Evolutionary conservation across 208 protist genomes (phyloP).

Genomic region (Porcisia hertigi): DNA sequence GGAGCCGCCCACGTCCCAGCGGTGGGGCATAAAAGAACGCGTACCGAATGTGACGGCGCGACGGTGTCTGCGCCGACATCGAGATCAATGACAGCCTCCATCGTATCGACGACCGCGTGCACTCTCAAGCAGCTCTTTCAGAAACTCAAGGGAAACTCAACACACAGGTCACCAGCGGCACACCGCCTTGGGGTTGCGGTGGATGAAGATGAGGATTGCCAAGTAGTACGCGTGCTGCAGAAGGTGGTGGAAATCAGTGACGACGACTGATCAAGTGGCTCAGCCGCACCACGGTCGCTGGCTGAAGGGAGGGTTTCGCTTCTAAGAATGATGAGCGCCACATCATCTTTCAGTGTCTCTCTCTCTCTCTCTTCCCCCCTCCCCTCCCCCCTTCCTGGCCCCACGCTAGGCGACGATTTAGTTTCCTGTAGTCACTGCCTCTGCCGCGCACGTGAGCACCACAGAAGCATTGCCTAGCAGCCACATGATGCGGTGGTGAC

Average conservation of each 20-base stretch:
- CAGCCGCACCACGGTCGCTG: not conserved
- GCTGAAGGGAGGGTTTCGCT: not conserved
- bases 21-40: not conserved
- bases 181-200: not conserved
- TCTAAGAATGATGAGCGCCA: too few relatives aligned
- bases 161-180: not conserved
- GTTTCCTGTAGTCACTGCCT: not conserved
- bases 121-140: not conserved
- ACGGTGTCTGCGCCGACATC: not conserved
- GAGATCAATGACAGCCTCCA: not conserved
- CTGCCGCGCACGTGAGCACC: not conserved
- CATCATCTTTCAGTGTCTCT: too few relatives aligned
- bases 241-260: constrained; percentile 64
- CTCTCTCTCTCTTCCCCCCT: too few relatives aligned
- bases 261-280: constrained; percentile 26
- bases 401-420: not conserved
- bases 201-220: constrained; percentile 35
- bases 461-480: not conserved
- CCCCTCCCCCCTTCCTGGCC: not conserved
- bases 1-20: not conserved
- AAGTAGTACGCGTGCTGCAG: constrained; percentile 27
- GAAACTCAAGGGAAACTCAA: not conserved
- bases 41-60: not conserved
- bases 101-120: not conserved
- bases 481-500: not conserved